phyloP scores from a whole-genome alignment of 108 stramenopile species.

The Phaeodactylum tricornutum region DNA sequence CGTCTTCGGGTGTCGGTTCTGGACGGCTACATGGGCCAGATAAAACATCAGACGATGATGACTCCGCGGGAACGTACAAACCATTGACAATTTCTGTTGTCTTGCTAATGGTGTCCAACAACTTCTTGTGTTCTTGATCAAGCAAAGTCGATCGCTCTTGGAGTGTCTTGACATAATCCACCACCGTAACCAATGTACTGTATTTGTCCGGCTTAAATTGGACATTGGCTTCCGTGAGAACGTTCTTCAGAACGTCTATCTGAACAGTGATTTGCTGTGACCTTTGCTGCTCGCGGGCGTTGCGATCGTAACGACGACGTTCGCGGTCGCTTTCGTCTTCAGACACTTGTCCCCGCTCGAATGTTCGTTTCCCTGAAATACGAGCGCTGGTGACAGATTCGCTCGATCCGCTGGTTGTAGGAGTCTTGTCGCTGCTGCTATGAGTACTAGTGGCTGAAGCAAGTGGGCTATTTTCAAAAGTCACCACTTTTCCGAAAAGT shows the following conservation, averaged over 20 bases:
- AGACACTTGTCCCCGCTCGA: too few species aligned
- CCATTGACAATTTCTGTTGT: constrained; percentile 41
- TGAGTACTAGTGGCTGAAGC: too few species aligned
- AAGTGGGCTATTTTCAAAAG: too few species aligned
- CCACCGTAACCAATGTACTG: constrained; percentile 61
- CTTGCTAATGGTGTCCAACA: constrained; percentile 50
- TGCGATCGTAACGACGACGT: constrained; percentile 55
- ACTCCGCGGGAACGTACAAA: constrained; percentile 15
- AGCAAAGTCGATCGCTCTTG: constrained; percentile 39
- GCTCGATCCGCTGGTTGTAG: too few species aligned
- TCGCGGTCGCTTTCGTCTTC: constrained; percentile 61
- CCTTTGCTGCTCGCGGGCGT: constrained; percentile 67
- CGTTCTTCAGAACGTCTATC: constrained; percentile 44
- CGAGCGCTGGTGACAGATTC: too few species aligned
- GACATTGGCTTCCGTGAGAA: constrained; percentile 45
- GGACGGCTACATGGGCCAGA: background rate
- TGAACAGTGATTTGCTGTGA: constrained; percentile 63
- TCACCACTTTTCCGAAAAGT: too few species aligned
- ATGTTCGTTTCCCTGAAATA: too few species aligned
- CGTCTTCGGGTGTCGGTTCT: constrained; percentile 18
- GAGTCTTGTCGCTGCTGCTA: too few species aligned
- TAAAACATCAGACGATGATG: background rate
- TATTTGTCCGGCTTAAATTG: constrained; percentile 69
- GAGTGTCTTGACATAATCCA: constrained; percentile 56
- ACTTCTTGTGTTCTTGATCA: constrained; percentile 58